Evolutionary conservation across 805 yeast species (phyloP).

Genomic region (Kuraishia hungarica): DNA sequence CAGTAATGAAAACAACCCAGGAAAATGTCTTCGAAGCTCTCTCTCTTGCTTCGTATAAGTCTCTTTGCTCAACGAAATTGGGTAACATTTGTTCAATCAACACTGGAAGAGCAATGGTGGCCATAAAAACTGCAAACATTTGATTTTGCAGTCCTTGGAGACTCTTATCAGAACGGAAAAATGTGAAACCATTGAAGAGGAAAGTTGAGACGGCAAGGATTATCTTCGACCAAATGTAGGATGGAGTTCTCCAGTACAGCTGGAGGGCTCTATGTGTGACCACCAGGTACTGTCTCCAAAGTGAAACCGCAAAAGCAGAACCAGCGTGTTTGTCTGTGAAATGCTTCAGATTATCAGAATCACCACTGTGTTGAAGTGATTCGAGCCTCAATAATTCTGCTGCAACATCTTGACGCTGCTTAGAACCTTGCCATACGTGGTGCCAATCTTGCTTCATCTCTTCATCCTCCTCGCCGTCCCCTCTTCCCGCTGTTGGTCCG

Average conservation of each 20-base stretch:
- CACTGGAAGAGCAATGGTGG: slow-evolving; percentile 45
- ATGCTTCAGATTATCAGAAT: slow-evolving; percentile 23
- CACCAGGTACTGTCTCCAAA: slow-evolving; percentile 30
- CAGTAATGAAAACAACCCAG: slow-evolving; percentile 53
- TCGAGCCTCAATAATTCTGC: slow-evolving; percentile 60
- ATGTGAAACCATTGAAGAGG: slow-evolving; percentile 60
- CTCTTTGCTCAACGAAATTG: slow-evolving; percentile 50
- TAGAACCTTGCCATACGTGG: slow-evolving; percentile 70
- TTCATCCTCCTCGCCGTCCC: slow-evolving; percentile 65
- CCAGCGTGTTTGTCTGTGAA: slow-evolving; percentile 23
- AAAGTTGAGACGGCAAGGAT: slow-evolving; percentile 43
- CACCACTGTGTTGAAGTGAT: slow-evolving; percentile 8
- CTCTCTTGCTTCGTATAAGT: slow-evolving; percentile 64
- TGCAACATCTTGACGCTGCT: slow-evolving; percentile 48
- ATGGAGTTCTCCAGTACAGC: slow-evolving; percentile 61
- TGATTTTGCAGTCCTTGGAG: slow-evolving; percentile 73
- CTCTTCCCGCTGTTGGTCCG: slow-evolving; percentile 35
- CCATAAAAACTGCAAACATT: slow-evolving; percentile 71
- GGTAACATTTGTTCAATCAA: slow-evolving; percentile 58
- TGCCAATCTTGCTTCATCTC: slow-evolving; percentile 39
- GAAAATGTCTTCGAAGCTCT: slow-evolving; percentile 63
- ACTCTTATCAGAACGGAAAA: slow-evolving; percentile 54
- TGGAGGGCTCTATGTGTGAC: slow-evolving; percentile 44
- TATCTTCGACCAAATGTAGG: slow-evolving; percentile 49
- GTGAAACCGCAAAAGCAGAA: slow-evolving; percentile 34